These are phyloP conservation scores for Colletotrichum higginsianum DNA, from an alignment of 2,329 filamentous ascomycete species.

Conservation along the genomic window DNA sequence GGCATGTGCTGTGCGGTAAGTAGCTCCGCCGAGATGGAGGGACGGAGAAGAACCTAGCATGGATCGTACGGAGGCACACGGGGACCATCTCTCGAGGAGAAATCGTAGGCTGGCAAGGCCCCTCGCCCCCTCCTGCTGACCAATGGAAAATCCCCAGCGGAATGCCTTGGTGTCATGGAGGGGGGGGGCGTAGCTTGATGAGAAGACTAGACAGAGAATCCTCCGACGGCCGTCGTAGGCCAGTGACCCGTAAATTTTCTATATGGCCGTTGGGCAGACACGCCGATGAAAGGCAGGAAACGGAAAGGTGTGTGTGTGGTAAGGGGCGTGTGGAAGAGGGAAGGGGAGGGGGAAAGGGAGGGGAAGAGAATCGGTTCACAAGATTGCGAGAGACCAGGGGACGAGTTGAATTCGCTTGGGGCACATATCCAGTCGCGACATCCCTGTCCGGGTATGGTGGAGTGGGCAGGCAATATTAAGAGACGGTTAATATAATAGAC, in stretches of 20 bases:
- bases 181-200: constrained; percentile 47
- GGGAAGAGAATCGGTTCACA: constrained; percentile 60
- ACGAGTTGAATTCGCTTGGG: constrained; percentile 53
- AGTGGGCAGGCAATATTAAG: constrained; percentile 40
- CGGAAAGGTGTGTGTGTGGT: constrained; percentile 55
- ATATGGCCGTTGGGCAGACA: constrained; percentile 63
- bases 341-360: constrained; percentile 44
- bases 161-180: constrained; percentile 47
- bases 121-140: constrained; percentile 33
- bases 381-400: constrained; percentile 60
- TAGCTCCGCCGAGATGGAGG: constrained; percentile 52
- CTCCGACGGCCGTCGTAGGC: constrained; percentile 58
- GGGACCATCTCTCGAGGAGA: constrained; percentile 41
- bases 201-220: constrained; percentile 62
- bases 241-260: constrained; percentile 61
- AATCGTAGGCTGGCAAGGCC: constrained; percentile 41
- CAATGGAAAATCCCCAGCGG: constrained; percentile 47
- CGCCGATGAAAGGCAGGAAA: constrained; percentile 55
- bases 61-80: constrained; percentile 49
- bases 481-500: constrained; percentile 43
- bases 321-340: constrained; percentile 45
- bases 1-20: constrained; percentile 40
- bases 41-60: constrained; percentile 47
- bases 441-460: constrained; percentile 42
- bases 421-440: constrained; percentile 35